Base-by-base conservation (phyloP, 176 grass and related monocot species). In the Paspalum notatum region DNA sequence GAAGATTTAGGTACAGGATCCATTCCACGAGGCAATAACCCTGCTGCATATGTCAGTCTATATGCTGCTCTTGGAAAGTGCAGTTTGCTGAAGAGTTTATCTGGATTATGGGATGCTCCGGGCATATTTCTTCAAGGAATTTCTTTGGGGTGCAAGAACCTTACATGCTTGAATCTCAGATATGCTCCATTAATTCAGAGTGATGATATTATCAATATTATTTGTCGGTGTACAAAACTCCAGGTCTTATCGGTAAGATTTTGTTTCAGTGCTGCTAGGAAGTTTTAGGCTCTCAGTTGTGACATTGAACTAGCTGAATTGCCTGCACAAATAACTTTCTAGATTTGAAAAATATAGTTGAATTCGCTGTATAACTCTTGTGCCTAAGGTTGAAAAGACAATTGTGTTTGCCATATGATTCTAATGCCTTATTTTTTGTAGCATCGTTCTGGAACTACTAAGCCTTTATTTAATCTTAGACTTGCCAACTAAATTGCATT, bases 1-100 rank as follows among this genome's bases (percentile, higher is more conserved):
- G 83, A 82, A 85, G 88, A 93, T 67, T 86, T 97, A 72, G 86
- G 93, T 37, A 97, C 88, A 39, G 90, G 90, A 54, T 90, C 83
- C 8, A 86, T 91, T 85, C 17, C 62, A 58, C 76, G 2, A 63
- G 87, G 82, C 62, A 75, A 74, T 80, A 66, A 41, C 78, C 61
- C 62, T 57, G 88, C 40, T 59, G 79, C 62, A 41, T 82, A 76
- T 41, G 2, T 54, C 43, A 88, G 48, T 58, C 68, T 97, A 22
- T 73, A 49, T 18, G n/a, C 60, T 51, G 85, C 85, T 48, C 44
- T 91, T 11, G 58, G 13, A 43, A 77, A 76, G 48, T 89, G 88
- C 66, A 91, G 55, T 85, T 89, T 53, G 15, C 66, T 93, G 48
- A 93, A 61, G 76, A 87, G 90, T 68, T 79, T 97, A 50, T 97